phyloP scores from a whole-genome alignment of 257 asterid species.

The Cruciata laevipes region DNA sequence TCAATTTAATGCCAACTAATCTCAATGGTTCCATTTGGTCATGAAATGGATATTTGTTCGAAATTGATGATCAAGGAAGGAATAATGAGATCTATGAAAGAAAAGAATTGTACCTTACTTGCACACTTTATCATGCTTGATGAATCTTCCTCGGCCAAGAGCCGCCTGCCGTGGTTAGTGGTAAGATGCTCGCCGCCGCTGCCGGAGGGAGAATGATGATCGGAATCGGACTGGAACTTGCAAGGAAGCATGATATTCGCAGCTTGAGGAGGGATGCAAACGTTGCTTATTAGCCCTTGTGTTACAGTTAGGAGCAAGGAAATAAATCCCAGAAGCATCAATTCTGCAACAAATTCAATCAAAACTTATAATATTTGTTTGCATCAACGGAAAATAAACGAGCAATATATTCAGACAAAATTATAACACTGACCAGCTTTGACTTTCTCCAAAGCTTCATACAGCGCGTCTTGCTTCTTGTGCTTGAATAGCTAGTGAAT shows the following conservation, averaged over 20 bases:
- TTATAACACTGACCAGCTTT: constrained; percentile 50
- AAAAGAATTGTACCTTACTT: constrained; percentile 24
- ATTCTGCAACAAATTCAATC: constrained; percentile 36
- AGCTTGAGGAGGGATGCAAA: constrained; percentile 51
- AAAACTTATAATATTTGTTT: background rate
- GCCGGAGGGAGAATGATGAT: background rate
- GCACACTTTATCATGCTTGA: constrained; percentile 28
- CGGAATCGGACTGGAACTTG: constrained; percentile 12
- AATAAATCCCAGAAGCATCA: constrained; percentile 91
- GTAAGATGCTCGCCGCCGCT: constrained; percentile 13
- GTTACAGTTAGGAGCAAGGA: constrained; percentile 67
- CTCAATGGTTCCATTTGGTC: too few relatives aligned
- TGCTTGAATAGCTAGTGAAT: constrained; percentile 49
- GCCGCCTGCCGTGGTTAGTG: constrained; percentile 25
- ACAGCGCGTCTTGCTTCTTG: constrained; percentile 42
- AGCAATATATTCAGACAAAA: background rate
- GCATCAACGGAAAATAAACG: background rate
- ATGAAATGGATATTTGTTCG: too few relatives aligned
- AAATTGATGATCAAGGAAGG: too few relatives aligned
- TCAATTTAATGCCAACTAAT: too few relatives aligned
- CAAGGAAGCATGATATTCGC: constrained; percentile 77
- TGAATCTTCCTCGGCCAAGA: constrained; percentile 31
- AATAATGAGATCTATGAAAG: too few relatives aligned
- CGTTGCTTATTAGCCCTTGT: constrained; percentile 45
- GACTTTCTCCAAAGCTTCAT: constrained; percentile 61